A percentile compares a stretch with the other conserved stretches of the same genome.
These are phyloP conservation scores for Apiotrichum brassicae DNA, from an alignment of 1,284 basidiomycete genomes.

Conservation along the genomic window DNA sequence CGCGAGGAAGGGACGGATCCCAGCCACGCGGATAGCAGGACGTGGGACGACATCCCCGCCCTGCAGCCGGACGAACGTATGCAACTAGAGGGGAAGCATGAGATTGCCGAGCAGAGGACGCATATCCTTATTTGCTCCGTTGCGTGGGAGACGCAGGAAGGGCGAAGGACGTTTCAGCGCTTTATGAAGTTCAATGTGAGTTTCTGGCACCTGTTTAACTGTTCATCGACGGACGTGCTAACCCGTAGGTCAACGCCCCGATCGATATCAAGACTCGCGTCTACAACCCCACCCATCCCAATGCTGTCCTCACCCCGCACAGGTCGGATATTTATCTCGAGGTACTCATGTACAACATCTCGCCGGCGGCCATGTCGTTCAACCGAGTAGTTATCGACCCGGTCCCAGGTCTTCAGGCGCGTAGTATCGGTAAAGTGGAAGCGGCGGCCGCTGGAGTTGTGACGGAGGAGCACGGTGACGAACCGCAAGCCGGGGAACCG, in stretches of 20 bases:
- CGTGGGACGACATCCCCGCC: conserved; percentile 18
- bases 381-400: conserved; percentile 67
- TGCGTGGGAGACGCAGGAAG: conserved; percentile 52
- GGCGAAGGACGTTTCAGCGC: conserved; percentile 68
- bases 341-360: conserved; percentile 78
- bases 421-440: conserved; percentile 18
- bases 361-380: conserved; percentile 67
- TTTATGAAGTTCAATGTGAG: conserved; percentile 82
- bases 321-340: conserved; percentile 77
- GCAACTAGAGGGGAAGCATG: conserved; percentile 27
- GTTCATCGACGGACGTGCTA: conserved; percentile 1
- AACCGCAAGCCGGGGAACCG: neutral
- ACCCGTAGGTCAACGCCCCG: conserved; percentile 68
- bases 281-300: conserved; percentile 63
- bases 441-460: conserved; percentile 24
- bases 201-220: no score
- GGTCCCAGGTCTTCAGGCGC: conserved; percentile 60
- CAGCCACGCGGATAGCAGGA: conserved; percentile 9
- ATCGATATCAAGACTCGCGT: conserved; percentile 86
- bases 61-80: conserved; percentile 24
- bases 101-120: conserved; percentile 40
- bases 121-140: conserved; percentile 39
- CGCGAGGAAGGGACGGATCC: conserved; percentile 5
- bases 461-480: conserved; percentile 20
- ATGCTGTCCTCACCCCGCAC: conserved; percentile 57